Evolutionary conservation across 1,284 basidiomycete genomes (phyloP).

Genomic region (Coniophora puteana): DNA sequence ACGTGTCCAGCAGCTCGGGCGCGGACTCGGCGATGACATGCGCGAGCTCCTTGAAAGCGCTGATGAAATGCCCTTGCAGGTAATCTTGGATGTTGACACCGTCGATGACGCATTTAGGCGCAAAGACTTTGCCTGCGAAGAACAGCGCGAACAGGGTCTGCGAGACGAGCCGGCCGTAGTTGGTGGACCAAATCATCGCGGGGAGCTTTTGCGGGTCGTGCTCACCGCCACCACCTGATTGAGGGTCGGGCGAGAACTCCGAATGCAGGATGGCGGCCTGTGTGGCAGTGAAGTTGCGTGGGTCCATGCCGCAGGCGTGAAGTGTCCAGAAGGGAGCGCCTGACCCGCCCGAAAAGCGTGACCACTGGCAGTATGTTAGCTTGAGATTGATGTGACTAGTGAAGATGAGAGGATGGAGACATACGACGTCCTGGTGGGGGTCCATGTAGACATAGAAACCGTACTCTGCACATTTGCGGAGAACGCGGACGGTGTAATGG

Average conservation of each 20-base stretch:
- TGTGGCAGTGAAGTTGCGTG: constrained; percentile 80
- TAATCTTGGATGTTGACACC: constrained; percentile 94
- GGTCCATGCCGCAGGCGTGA: constrained; percentile 88
- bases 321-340: constrained; percentile 97
- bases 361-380: constrained; percentile 64
- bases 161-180: constrained; percentile 85
- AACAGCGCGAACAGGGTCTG: constrained; percentile 95
- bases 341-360: constrained; percentile 93
- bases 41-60: constrained; percentile 74
- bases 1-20: constrained; percentile 78
- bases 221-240: too few relatives aligned
- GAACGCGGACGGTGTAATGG: constrained; percentile 85
- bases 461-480: constrained; percentile 89
- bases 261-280: constrained; percentile 85
- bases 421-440: constrained; percentile 93
- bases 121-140: constrained; percentile 88
- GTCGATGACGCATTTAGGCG: constrained; percentile 90
- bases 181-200: constrained; percentile 96
- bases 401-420: constrained; percentile 32
- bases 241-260: constrained; percentile 61
- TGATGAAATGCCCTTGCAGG: constrained; percentile 83
- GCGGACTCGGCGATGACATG: constrained; percentile 59
- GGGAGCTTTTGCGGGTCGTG: constrained; percentile 77
- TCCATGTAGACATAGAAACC: constrained; percentile 97
- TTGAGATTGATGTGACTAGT: too few relatives aligned